Base-by-base conservation (phyloP, 345 rosid genomes). In the Zanthoxylum bungeanum region DNA sequence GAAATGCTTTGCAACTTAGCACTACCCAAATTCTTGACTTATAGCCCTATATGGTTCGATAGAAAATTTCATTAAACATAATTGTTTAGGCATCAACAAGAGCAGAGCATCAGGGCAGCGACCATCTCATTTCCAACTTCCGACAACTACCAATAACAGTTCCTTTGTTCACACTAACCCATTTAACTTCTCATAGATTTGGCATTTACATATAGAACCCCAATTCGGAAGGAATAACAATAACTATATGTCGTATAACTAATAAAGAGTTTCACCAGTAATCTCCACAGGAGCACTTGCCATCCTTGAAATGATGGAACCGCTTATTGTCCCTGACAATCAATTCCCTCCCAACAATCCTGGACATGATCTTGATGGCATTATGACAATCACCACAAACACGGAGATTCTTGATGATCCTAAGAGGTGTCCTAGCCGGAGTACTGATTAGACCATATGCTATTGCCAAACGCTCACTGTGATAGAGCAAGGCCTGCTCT, bases 361-460 rank as follows among this genome's bases (percentile, higher is more conserved):
- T 88, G 31, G 93, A 87, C 91, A 87, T 87, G 81, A 90, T 88
- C 85, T 90, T 90, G 80, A 90, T 90, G 64, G 89, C 90, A 78
- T 90, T 90, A 77, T 90, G 93, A 81, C 93, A 88, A 50, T 90
- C 91, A 12, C 79, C 88, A 8, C 93, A 90, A 5, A 90, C 91
- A 22, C 93, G 88, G 3, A 91, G 93, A 64, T 91, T 91, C 82
- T 91, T 91, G 71, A 88, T 91, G 81, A 91, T 87, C 65, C 87
- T 84, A 31, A 88, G 81, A n/a, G 88, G 72, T 39, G 83, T 82
- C 75, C 96, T 75, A 1, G 91, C 86, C 0, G 93, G 93, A 4
- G 96, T 90, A 61, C 85, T 83, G 63, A 90, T 90, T 9, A 91
- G 85, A 67, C 96, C 96, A 57, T 81, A 91, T 14, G 96, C 96